These are phyloP conservation scores for Xanthoconium separans DNA, from an alignment of 1,284 basidiomycete species.

Conservation along the genomic window DNA sequence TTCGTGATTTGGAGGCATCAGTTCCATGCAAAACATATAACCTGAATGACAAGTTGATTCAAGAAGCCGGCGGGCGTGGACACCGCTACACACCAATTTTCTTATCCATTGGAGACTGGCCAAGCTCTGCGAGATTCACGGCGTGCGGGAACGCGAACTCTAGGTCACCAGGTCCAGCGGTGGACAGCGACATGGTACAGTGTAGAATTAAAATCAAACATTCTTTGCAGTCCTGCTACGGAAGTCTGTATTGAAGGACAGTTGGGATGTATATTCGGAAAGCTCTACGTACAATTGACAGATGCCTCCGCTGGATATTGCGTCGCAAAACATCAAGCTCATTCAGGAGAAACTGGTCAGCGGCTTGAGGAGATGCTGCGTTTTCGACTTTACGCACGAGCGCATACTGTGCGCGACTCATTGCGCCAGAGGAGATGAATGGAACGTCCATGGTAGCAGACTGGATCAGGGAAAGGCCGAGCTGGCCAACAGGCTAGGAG, in stretches of 20 bases:
- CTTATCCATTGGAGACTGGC: slow-evolving; percentile 58
- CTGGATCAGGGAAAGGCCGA: neutral
- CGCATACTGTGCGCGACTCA: slow-evolving; percentile 68
- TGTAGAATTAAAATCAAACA: slow-evolving; percentile 65
- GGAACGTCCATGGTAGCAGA: slow-evolving; percentile 60
- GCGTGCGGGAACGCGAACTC: slow-evolving; percentile 72
- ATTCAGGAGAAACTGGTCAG: slow-evolving; percentile 54
- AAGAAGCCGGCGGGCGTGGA: neutral
- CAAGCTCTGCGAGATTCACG: slow-evolving; percentile 68
- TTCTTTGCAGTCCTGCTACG: slow-evolving; percentile 39
- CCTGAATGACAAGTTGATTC: slow-evolving; percentile 41
- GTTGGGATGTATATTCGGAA: too few species aligned
- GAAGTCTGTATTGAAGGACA: too few species aligned
- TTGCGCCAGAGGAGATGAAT: slow-evolving; percentile 71
- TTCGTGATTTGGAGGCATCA: slow-evolving; percentile 67
- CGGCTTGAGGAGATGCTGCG: slow-evolving; percentile 49
- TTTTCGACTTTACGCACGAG: slow-evolving; percentile 69
- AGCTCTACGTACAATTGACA: slow-evolving; percentile 50
- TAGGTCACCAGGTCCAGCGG: slow-evolving; percentile 42
- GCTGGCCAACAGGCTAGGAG: neutral
- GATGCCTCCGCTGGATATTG: slow-evolving; percentile 39
- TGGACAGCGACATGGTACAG: slow-evolving; percentile 54
- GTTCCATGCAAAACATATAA: slow-evolving; percentile 70
- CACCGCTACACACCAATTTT: slow-evolving; percentile 53
- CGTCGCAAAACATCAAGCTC: slow-evolving; percentile 58